Conservation (phyloP, 305 asterid species). For the Solanum hybrid region DNA sequence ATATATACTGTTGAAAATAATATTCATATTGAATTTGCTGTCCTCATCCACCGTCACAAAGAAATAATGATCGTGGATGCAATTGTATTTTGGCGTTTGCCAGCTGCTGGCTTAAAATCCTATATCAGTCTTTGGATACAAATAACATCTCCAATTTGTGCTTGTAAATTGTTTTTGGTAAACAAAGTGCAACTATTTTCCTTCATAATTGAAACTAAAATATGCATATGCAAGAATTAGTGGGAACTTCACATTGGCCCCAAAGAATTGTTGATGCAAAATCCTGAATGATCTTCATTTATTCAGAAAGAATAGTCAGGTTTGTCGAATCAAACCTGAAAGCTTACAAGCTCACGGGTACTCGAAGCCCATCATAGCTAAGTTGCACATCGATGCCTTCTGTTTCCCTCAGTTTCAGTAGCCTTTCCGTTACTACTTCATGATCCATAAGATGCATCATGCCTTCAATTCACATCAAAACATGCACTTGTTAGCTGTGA, state of each 20-base stretch:
- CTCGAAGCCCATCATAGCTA: slow-evolving; percentile 86
- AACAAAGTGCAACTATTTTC: neutral
- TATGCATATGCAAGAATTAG: neutral
- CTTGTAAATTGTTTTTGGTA: neutral
- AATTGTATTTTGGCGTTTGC: neutral
- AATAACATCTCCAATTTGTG: neutral
- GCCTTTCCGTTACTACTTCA: slow-evolving; percentile 53
- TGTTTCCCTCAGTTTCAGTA: slow-evolving; percentile 50
- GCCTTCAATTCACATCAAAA: slow-evolving; percentile 34
- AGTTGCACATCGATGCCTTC: slow-evolving; percentile 83
- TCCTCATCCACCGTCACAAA: neutral
- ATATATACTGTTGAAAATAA: neutral
- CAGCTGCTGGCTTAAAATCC: neutral
- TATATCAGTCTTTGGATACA: neutral
- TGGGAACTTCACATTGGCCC: neutral
- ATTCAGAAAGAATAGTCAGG: neutral
- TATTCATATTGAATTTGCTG: neutral
- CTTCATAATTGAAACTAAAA: neutral
- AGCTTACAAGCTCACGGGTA: slow-evolving; percentile 47
- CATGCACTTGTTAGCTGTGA: neutral
- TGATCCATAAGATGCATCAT: slow-evolving; percentile 99
- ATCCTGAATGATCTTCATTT: neutral
- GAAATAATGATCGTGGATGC: neutral
- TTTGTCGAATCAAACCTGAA: neutral
- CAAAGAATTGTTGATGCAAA: neutral